Percentiles rank a stretch among this genome's conserved stretches.
Conservation (phyloP, 768 basidiomycete genomes). For the Tricholoma matsutake region DNA sequence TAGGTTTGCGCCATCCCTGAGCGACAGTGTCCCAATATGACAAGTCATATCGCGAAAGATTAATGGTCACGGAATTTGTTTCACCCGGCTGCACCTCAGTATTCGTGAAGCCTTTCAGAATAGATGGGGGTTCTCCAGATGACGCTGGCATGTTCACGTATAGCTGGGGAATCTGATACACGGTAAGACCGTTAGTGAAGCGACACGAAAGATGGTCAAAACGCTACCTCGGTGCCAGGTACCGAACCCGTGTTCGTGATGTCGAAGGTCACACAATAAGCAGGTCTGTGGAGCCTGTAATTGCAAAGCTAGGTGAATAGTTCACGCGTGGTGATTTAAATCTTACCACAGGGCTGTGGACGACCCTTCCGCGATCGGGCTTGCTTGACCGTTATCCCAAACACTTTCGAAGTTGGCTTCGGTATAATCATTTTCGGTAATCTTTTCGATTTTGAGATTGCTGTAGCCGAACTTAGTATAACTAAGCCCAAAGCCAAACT, state of each 20-base stretch:
- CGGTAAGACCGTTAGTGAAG: slow-evolving; percentile 1
- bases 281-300: slow-evolving; percentile 63
- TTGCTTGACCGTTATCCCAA: slow-evolving; percentile 61
- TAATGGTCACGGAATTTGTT: slow-evolving; percentile 45
- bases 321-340: not conserved
- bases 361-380: slow-evolving; percentile 53
- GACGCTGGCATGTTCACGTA: slow-evolving; percentile 67
- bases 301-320: not conserved
- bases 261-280: slow-evolving; percentile 58
- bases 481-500: slow-evolving; percentile 88
- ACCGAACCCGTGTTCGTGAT: slow-evolving; percentile 62
- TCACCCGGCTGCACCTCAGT: slow-evolving; percentile 48
- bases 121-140: slow-evolving; percentile 65
- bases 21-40: slow-evolving; percentile 72
- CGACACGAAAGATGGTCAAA: not conserved
- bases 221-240: slow-evolving; percentile 62
- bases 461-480: slow-evolving; percentile 82
- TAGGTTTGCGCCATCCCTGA: slow-evolving; percentile 75
- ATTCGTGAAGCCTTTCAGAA: slow-evolving; percentile 70
- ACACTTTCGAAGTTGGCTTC: slow-evolving; percentile 35
- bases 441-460: slow-evolving; percentile 45
- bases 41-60: slow-evolving; percentile 65
- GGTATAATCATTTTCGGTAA: slow-evolving; percentile 37
- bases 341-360: slow-evolving; percentile 57
- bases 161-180: slow-evolving; percentile 62